These are phyloP conservation scores for Exophiala oligosperma DNA, from an alignment of 2,329 filamentous ascomycete genomes.

Conservation along the genomic window DNA sequence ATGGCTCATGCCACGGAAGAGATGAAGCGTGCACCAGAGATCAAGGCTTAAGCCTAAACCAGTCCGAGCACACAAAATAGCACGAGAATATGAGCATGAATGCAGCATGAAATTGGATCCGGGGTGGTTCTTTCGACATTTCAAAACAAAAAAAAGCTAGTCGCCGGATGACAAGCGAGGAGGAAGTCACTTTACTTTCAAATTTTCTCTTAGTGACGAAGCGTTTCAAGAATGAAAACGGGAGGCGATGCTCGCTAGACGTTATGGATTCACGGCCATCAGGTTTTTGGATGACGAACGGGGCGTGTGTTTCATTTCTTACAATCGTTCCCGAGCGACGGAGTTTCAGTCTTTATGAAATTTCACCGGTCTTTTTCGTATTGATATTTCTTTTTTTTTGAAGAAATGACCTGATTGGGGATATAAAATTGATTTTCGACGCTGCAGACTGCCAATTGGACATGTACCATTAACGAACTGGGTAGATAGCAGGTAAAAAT, in stretches of 20 bases:
- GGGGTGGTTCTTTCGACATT: background rate
- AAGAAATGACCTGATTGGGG: background rate
- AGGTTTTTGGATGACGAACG: background rate
- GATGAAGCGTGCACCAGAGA: conserved; percentile 19
- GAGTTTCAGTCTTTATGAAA: background rate
- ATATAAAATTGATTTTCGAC: conserved; percentile 4
- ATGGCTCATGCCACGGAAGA: conserved; percentile 25
- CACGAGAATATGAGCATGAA: background rate
- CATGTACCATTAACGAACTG: conserved; percentile 17
- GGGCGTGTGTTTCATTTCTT: conserved; percentile 10
- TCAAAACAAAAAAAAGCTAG: background rate
- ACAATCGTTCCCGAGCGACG: conserved; percentile 17
- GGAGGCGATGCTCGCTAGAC: background rate
- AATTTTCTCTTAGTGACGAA: background rate
- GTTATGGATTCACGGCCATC: background rate
- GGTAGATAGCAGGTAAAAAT: conserved; percentile 15
- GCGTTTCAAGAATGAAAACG: background rate
- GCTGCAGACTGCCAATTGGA: conserved; percentile 18
- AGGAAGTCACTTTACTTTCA: background rate
- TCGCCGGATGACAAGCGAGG: background rate
- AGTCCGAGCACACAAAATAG: background rate
- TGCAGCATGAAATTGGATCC: background rate
- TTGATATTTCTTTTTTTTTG: conserved; percentile 1
- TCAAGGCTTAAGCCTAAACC: conserved; percentile 14
- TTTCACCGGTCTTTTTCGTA: conserved; percentile 1